These are phyloP conservation scores for Penicillium arizonense DNA, from an alignment of 495 filamentous ascomycete species.

Conservation along the genomic window DNA sequence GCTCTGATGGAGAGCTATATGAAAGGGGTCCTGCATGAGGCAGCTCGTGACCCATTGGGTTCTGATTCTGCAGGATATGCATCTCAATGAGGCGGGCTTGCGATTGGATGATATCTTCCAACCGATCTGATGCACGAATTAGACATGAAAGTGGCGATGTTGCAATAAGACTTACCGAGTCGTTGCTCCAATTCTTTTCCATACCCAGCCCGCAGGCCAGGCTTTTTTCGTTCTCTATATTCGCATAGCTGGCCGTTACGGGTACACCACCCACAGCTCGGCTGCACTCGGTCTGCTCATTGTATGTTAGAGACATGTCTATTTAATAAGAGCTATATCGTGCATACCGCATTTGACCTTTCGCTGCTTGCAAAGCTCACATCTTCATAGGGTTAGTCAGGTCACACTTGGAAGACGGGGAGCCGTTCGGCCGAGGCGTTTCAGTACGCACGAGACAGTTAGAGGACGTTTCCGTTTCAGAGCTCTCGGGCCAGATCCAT, in stretches of 20 bases:
- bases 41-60: conserved; percentile 22
- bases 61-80: conserved; percentile 43
- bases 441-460: conserved; percentile 42
- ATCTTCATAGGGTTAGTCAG: conserved; percentile 45
- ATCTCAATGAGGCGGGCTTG: conserved; percentile 49
- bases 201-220: conserved; percentile 80
- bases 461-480: conserved; percentile 47
- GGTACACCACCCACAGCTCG: conserved; percentile 84
- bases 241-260: conserved; percentile 76
- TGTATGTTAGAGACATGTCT: conserved; percentile 9
- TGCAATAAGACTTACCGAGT: conserved; percentile 40
- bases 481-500: conserved; percentile 30
- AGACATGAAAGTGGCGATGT: background rate
- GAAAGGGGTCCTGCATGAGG: conserved; percentile 28
- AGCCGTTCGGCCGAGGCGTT: background rate
- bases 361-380: conserved; percentile 79
- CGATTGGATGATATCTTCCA: conserved; percentile 47
- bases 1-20: conserved; percentile 45
- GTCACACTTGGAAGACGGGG: too few species aligned
- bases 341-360: conserved; percentile 73
- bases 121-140: conserved; percentile 33
- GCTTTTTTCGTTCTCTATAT: conserved; percentile 85
- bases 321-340: background rate
- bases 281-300: conserved; percentile 64
- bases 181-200: conserved; percentile 84